Evolutionary conservation across 2,329 filamentous ascomycete species (phyloP).

Genomic region (Sphaerulina vaccinii): DNA sequence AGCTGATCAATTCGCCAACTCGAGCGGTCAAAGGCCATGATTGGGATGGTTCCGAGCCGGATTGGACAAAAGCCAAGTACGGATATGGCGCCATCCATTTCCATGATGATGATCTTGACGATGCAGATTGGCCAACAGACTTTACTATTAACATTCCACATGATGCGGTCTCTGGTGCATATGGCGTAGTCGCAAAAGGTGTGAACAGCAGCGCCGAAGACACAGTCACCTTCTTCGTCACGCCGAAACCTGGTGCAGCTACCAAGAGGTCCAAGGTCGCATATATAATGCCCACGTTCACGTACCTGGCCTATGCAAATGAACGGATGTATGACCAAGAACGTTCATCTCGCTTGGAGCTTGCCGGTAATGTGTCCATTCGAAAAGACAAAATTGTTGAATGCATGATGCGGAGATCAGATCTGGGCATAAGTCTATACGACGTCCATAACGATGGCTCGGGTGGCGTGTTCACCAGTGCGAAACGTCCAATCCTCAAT

Average conservation of each 20-base stretch:
- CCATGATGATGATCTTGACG: constrained; percentile 6
- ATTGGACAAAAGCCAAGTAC: constrained; percentile 7
- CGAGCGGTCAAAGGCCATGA: constrained; percentile 7
- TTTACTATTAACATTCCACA: background rate
- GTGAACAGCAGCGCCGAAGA: background rate
- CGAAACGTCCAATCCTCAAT: constrained; percentile 6
- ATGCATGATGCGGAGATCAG: constrained; percentile 1
- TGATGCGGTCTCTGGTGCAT: constrained; percentile 5
- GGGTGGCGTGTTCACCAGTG: constrained; percentile 2
- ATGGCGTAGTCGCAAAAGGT: background rate
- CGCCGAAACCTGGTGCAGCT: background rate
- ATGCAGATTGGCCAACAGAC: constrained; percentile 1
- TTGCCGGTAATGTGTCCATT: constrained; percentile 4
- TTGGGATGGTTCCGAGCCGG: constrained; percentile 4
- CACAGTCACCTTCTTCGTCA: constrained; percentile 6
- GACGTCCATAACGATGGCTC: constrained; percentile 8
- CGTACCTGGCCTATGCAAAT: constrained; percentile 9
- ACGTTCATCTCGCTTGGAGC: constrained; percentile 4
- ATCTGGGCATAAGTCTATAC: constrained; percentile 5
- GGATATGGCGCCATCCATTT: constrained; percentile 7
- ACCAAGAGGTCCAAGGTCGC: background rate
- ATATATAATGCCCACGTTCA: constrained; percentile 9
- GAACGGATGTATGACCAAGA: constrained; percentile 10
- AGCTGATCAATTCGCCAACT: background rate
- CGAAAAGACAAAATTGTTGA: background rate